Evolutionary conservation across 2,329 filamentous ascomycete species (phyloP), one percentile per base, ranked within the genome.

Genomic region (Paraconiothyrium brasiliense): DNA sequence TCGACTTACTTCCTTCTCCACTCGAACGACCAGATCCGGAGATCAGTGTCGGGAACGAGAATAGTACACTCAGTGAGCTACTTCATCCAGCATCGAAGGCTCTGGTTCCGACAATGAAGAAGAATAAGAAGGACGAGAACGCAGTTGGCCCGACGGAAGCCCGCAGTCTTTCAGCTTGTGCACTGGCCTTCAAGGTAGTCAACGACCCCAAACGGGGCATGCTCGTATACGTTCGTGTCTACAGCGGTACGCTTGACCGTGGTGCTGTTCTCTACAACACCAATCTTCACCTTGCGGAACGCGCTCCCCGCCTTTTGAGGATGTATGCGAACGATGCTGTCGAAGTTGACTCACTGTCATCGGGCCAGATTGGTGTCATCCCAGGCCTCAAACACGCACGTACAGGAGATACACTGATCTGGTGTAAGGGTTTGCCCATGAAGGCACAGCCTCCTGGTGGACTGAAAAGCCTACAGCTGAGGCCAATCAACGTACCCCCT

Each of bases 331-430:
- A 90, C 39, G 92, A 96, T 73, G 91, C 94, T 0, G 87, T 96
- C 16, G 93, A 97, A 66, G 90, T 98, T 24, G 87, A 90, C 22
- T 87, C 89, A 32, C 91, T 99, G 41, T 84, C 88, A 3, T 88
- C 92, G 0, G 95, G 95, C 0, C 94, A 98, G 75, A 99, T 99
- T 63, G 95, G 95, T 35, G 95, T 97, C 4, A 90, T 99, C 54
- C 90, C 92, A 14, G 95, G 94, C 0, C 85, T 98, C 20, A 97
- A 97, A 76, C 87, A 91, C 71, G 91, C 94, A n/a, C 87, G 95
- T 41, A 99, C 95, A 0, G 95, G 95, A 1, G 95, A 99, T 73
- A 99, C 95, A 0, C 80, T 99, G 0, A 86, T 98, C 37, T 88
- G 90, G 1, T 93, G 92, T 68, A 83, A 86, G 27, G 87, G 87